phyloP scores from a whole-genome alignment of 306 rosid species.

The Calophaca sinica region DNA sequence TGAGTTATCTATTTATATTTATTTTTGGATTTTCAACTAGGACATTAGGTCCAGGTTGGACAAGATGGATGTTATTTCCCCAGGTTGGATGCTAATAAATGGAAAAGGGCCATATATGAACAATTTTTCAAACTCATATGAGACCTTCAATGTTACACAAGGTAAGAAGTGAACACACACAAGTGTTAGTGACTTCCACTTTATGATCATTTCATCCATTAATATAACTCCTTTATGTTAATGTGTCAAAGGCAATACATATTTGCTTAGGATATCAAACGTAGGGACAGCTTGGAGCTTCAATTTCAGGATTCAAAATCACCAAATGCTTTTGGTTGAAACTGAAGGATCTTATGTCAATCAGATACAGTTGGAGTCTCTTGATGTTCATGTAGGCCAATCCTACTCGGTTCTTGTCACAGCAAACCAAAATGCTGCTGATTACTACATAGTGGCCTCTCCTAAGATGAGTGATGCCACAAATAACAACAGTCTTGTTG shows the following conservation, averaged over 20 bases:
- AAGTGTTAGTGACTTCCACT: neutral
- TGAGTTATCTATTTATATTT: no score
- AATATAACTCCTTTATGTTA: constrained; percentile 15
- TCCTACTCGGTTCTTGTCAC: constrained; percentile 87
- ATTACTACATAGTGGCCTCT: constrained; percentile 76
- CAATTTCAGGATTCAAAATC: constrained; percentile 83
- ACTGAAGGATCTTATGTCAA: constrained; percentile 87
- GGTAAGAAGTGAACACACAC: constrained; percentile 50
- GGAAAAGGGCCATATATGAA: constrained; percentile 67
- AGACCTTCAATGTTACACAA: constrained; percentile 70
- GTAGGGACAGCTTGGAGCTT: constrained; percentile 79
- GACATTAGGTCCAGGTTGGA: constrained; percentile 49
- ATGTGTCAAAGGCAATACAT: constrained; percentile 69
- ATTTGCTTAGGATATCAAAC: constrained; percentile 83
- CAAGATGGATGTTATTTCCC: constrained; percentile 37
- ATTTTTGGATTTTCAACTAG: constrained; percentile 48
- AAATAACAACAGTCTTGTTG: constrained; percentile 48
- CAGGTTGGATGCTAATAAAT: constrained; percentile 71
- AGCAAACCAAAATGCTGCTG: constrained; percentile 68
- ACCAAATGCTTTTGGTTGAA: constrained; percentile 72
- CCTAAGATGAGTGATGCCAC: constrained; percentile 57
- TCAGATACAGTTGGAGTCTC: constrained; percentile 68
- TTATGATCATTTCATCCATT: constrained; percentile 24
- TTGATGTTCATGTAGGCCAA: constrained; percentile 91
- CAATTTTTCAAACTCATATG: constrained; percentile 50